Base-by-base conservation (phyloP, 192 early-diverging fungal species). In the Coemansia sp. region DNA sequence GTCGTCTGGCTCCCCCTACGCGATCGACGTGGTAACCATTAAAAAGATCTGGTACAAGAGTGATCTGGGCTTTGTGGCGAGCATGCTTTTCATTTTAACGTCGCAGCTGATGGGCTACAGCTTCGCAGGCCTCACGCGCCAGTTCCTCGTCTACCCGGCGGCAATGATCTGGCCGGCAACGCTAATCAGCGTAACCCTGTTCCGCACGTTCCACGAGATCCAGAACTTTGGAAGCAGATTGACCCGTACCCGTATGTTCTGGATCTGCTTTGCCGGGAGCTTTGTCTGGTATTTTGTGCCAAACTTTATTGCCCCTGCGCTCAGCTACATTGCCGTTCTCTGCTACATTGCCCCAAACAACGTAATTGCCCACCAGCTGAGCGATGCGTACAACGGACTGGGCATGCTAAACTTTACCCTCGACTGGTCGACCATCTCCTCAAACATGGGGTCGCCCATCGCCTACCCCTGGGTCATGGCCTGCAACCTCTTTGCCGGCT, bases 91-190 rank as follows among this genome's bases (percentile, higher is more conserved):
- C 19, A 77, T 91, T 14, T 50, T 93, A 26, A 86, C 90, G 0
- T 90, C 90, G 60, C 83, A 87, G 62, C 63, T 85, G 21, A 69
- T 90, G 66, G 86, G 87, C 21, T 85, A 83, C 39, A 82, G 86
- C 10, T 63, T 89, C 77, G 88, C 88, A 42, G 93, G 88, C 54
- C 72, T 86, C 17, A 82, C 80, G 29, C 87, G 92, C 32, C 83
- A 85, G 43, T 93, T 87, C 68, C 75, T 97, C 44, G 92, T 97
- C 21, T 84, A 87, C 40, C 93, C 93, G 35, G 76, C 88, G 8
- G 81, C 86, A 4, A 93, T 95, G 92, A 82, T 91, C 39, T 98
- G 93, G 93, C 94, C 94, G 0, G 55, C 83, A 8, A 87, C 84
- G 32, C 79, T 97, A 44, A 84, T 89, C 46, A 86, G 85, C 50